Evolutionary conservation across 768 basidiomycete genomes (phyloP).

Genomic region (Suillus paluster): DNA sequence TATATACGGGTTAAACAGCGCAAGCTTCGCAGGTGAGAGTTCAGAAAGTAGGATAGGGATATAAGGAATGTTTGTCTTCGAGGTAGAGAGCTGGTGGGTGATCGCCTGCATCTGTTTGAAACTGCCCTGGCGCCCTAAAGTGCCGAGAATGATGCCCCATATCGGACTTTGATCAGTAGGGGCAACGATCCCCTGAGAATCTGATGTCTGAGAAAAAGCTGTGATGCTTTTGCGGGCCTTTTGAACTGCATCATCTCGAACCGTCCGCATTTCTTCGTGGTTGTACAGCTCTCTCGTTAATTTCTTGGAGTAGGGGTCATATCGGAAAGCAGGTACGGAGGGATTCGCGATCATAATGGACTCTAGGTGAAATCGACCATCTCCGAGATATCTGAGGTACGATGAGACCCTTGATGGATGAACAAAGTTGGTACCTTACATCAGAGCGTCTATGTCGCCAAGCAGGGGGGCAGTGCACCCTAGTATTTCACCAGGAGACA

Average conservation of each 20-base stretch:
- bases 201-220: conserved; percentile 21
- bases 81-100: conserved; percentile 64
- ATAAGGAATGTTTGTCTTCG: conserved; percentile 65
- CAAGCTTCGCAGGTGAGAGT: conserved; percentile 92
- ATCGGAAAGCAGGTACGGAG: conserved; percentile 90
- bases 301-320: conserved; percentile 98
- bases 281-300: conserved; percentile 92
- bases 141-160: conserved; percentile 96
- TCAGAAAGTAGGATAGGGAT: conserved; percentile 94
- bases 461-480: conserved; percentile 95
- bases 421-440: conserved; percentile 54
- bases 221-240: conserved; percentile 70
- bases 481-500: conserved; percentile 95
- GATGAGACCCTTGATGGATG: conserved; percentile 4
- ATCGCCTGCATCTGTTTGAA: conserved; percentile 89
- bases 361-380: conserved; percentile 97
- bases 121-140: conserved; percentile 93
- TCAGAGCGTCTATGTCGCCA: conserved; percentile 81
- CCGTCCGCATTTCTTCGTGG: conserved; percentile 81
- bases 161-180: conserved; percentile 25
- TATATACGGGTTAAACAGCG: conserved; percentile 80
- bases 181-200: conserved; percentile 11
- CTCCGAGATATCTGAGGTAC: conserved; percentile 83
- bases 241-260: conserved; percentile 77
- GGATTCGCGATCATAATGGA: conserved; percentile 99